Percentiles rank a stretch among this genome's conserved stretches.
Evolutionary conservation across 2,329 filamentous ascomycete species (phyloP).

Genomic region (Coniochaeta pulveracea): DNA sequence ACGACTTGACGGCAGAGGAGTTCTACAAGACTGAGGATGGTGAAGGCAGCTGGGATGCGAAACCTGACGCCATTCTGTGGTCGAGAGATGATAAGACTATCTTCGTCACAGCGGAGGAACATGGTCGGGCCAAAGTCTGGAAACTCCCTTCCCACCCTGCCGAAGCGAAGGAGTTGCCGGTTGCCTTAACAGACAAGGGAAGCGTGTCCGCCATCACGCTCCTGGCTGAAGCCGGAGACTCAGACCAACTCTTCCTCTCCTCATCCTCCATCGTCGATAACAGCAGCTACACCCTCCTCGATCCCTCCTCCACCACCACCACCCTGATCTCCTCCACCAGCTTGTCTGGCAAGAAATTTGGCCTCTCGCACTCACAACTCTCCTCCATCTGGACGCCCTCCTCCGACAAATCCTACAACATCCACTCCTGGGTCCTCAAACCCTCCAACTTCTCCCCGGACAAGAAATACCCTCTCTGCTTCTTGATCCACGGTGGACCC

Average conservation of each 20-base stretch:
- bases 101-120: constrained; percentile 63
- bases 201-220: constrained; percentile 40
- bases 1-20: constrained; percentile 39
- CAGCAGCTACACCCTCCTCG: constrained; percentile 53
- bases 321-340: constrained; percentile 50
- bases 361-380: constrained; percentile 51
- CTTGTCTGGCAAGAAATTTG: constrained; percentile 54
- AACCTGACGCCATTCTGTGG: constrained; percentile 46
- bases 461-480: constrained; percentile 69
- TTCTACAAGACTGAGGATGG: constrained; percentile 52
- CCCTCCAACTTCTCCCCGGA: constrained; percentile 55
- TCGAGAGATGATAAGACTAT: constrained; percentile 48
- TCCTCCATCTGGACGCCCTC: constrained; percentile 61
- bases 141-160: constrained; percentile 44
- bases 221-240: constrained; percentile 26
- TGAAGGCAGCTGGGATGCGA: constrained; percentile 50
- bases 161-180: constrained; percentile 34
- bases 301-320: constrained; percentile 25
- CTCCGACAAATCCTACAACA: constrained; percentile 42
- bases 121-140: constrained; percentile 52
- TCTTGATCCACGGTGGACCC: constrained; percentile 75
- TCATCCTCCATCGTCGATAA: constrained; percentile 62
- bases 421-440: constrained; percentile 61
- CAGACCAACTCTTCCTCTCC: constrained; percentile 47
- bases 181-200: constrained; percentile 35